These are phyloP conservation scores for Claviceps sp. DNA, from an alignment of 2,329 filamentous ascomycete genomes.

Conservation along the genomic window DNA sequence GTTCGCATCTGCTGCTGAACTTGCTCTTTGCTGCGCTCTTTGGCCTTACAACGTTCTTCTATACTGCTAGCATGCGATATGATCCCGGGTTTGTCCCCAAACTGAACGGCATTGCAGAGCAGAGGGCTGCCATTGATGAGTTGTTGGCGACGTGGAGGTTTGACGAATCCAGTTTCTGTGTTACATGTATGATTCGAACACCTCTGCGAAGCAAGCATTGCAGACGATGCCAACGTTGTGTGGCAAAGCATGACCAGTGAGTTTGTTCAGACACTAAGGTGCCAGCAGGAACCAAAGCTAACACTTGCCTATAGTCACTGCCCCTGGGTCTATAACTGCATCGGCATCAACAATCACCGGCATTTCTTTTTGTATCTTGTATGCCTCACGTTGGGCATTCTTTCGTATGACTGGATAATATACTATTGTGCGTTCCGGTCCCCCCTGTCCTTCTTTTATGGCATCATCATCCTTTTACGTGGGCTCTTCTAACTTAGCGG, in stretches of 20 bases:
- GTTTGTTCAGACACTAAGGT: constrained; percentile 16
- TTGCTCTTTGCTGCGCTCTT: constrained; percentile 55
- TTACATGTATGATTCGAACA: constrained; percentile 85
- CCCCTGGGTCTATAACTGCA: constrained; percentile 94
- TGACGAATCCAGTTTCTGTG: constrained; percentile 88
- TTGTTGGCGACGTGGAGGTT: constrained; percentile 77
- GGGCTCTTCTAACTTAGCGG: too few species aligned
- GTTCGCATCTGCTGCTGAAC: constrained; percentile 58
- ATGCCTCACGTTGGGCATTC: constrained; percentile 60
- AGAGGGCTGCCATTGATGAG: constrained; percentile 79
- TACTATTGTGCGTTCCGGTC: constrained; percentile 48
- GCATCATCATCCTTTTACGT: too few species aligned
- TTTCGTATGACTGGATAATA: constrained; percentile 56
- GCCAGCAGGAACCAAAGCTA: not conserved
- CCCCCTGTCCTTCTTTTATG: too few species aligned
- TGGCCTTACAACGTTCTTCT: constrained; percentile 68
- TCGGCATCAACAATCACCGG: constrained; percentile 89
- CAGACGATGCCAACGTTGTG: constrained; percentile 76
- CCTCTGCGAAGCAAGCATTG: constrained; percentile 94
- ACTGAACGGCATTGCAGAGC: constrained; percentile 74
- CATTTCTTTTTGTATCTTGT: constrained; percentile 90
- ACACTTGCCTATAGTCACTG: constrained; percentile 56
- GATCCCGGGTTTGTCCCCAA: constrained; percentile 93
- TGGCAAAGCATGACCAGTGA: constrained; percentile 94
- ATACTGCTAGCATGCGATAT: constrained; percentile 68